Base-by-base conservation (phyloP, 768 basidiomycete species). In the Cystoderma amianthinum region DNA sequence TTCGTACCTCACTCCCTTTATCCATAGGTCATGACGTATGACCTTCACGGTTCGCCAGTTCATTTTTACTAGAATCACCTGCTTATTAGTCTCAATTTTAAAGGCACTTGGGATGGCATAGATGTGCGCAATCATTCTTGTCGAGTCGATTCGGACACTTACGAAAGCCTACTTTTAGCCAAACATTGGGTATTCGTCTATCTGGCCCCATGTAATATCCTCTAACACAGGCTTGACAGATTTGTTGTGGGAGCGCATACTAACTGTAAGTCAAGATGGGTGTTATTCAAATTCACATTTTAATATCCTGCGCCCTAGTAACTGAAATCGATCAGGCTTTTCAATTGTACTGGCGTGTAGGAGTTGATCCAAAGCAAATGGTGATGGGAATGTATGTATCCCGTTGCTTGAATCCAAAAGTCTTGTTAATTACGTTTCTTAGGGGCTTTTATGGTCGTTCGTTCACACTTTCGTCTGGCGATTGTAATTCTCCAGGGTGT, bases 1-100 rank as follows among this genome's bases (percentile, higher is more conserved):
- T 15, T 22, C 18, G 21, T 7, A 9, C 17, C 15, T 4, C n/a
- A 9, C 10, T 16, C 34, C 20, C 17, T 40, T 18, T 30, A 30
- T 9, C 32, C 44, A 20, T 41, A 48, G 21, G 18, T 39, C 12
- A 55, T 49, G 54, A 54, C 54, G 2, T 59, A 59, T 37, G 58
- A 59, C 38, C 48, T 59, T 5, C 58, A 59, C 45, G 55, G 55
- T n/a, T n/a, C n/a, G n/a, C n/a, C n/a, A n/a, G n/a, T n/a, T n/a
- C n/a, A n/a, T n/a, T n/a, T n/a, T n/a, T n/a, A n/a, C n/a, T n/a
- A n/a, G n/a, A n/a, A n/a, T n/a, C n/a, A n/a, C n/a, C n/a, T n/a
- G n/a, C n/a, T n/a, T n/a, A n/a, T n/a, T n/a, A n/a, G n/a, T n/a
- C n/a, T n/a, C n/a, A n/a, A n/a, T n/a, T n/a, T n/a, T n/a, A n/a